Evolutionary conservation across 2,329 filamentous ascomycete genomes (phyloP).

Genomic region (Fusarium sp.): DNA sequence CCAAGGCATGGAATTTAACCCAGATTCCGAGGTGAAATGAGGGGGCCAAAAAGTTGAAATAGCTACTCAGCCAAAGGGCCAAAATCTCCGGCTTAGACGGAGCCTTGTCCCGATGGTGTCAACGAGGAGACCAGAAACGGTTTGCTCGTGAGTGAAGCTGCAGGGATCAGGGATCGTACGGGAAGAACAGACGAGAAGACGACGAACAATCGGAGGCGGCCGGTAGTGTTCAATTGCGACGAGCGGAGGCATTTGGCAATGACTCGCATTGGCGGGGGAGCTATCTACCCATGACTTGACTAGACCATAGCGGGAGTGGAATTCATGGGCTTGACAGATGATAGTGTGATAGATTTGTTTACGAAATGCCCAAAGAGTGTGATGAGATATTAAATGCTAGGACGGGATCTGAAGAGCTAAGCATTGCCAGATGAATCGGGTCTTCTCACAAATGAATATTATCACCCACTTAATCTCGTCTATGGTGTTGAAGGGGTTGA

Average conservation of each 20-base stretch:
- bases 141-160: neutral
- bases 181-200: constrained; percentile 18
- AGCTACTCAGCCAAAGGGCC: neutral
- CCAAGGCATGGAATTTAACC: constrained; percentile 41
- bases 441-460: neutral
- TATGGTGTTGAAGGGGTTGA: neutral
- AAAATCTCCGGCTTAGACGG: constrained; percentile 24
- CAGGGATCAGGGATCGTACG: constrained; percentile 28
- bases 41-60: constrained; percentile 20
- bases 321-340: constrained; percentile 5
- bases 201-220: constrained; percentile 27
- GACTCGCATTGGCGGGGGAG: constrained; percentile 42
- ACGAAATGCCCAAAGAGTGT: neutral
- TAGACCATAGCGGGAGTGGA: constrained; percentile 22
- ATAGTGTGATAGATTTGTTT: neutral
- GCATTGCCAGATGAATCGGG: neutral
- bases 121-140: neutral
- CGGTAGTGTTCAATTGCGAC: constrained; percentile 26
- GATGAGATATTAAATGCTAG: constrained; percentile 1
- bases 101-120: constrained; percentile 3
- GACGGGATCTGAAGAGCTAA: neutral
- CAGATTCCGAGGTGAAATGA: constrained; percentile 28
- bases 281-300: constrained; percentile 22
- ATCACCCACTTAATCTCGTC: neutral
- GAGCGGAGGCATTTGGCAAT: constrained; percentile 30